Percentiles rank a stretch among this genome's conserved stretches.
Conservation (phyloP, 2,329 filamentous ascomycete species). For the Curvularia hawaiiensis region DNA sequence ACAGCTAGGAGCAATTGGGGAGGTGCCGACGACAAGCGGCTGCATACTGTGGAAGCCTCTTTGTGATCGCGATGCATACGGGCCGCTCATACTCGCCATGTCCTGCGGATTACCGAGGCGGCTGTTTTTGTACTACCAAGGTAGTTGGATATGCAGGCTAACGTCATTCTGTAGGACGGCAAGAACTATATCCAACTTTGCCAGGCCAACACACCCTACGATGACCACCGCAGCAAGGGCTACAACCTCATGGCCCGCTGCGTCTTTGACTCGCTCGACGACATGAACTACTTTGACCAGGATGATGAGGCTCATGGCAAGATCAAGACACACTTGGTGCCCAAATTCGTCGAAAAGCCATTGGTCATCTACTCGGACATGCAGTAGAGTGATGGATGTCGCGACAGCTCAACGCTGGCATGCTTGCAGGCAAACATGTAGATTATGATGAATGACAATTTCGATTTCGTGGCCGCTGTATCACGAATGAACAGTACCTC, state of each 20-base stretch:
- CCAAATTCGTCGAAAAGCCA: constrained; percentile 35
- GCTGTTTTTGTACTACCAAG: not conserved
- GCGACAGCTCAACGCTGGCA: not conserved
- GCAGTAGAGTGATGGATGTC: constrained; percentile 7
- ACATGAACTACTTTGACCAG: constrained; percentile 73
- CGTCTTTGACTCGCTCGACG: constrained; percentile 67
- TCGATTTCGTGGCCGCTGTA: not conserved
- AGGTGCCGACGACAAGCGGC: constrained; percentile 15
- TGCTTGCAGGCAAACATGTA: not conserved
- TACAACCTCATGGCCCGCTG: constrained; percentile 69
- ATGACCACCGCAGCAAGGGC: constrained; percentile 66
- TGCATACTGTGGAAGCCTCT: constrained; percentile 11
- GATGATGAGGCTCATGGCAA: constrained; percentile 61
- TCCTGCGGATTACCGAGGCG: constrained; percentile 1
- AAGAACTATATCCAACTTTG: constrained; percentile 71
- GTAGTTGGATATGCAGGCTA: constrained; percentile 10
- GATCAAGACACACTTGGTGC: constrained; percentile 50
- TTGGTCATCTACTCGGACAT: constrained; percentile 35
- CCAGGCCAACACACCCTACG: constrained; percentile 59
- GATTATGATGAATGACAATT: not conserved
- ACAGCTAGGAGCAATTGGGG: constrained; percentile 14
- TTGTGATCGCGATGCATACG: constrained; percentile 9
- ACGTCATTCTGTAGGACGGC: constrained; percentile 60
- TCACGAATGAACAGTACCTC: not conserved
- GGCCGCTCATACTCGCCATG: not conserved